Conservation (phyloP, 306 rosid genomes). For the Vicia faba region DNA sequence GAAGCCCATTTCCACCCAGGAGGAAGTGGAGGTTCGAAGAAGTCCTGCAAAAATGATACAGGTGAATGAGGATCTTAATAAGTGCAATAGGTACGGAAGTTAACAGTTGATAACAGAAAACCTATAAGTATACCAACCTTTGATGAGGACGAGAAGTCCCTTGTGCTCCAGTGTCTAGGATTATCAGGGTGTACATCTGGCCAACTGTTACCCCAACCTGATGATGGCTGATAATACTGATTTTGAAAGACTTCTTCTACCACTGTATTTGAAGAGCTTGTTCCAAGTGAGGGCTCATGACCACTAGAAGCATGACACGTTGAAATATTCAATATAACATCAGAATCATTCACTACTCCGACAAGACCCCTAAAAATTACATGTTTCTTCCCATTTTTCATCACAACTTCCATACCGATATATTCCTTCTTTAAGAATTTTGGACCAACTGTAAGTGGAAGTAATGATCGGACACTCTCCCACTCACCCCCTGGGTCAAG, state of each 20-base stretch:
- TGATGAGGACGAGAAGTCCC: slow-evolving; percentile 62
- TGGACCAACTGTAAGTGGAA: slow-evolving; percentile 82
- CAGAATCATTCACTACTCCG: slow-evolving; percentile 80
- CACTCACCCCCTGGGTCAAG: slow-evolving; percentile 63
- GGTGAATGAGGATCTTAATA: slow-evolving; percentile 31
- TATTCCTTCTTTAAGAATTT: slow-evolving; percentile 63
- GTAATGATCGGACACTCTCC: slow-evolving; percentile 84
- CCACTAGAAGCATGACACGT: slow-evolving; percentile 58
- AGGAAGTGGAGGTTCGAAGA: slow-evolving; percentile 86
- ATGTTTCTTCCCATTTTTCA: slow-evolving; percentile 95
- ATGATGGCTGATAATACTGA: slow-evolving; percentile 59
- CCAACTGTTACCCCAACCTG: slow-evolving; percentile 74
- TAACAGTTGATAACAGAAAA: slow-evolving; percentile 8
- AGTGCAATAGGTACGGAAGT: slow-evolving; percentile 18
- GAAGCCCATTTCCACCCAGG: slow-evolving; percentile 78
- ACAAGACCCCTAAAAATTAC: slow-evolving; percentile 88
- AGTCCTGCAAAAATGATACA: slow-evolving; percentile 60
- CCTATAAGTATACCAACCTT: slow-evolving; percentile 49
- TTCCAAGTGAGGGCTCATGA: slow-evolving; percentile 41
- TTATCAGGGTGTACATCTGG: slow-evolving; percentile 45
- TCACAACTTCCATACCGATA: slow-evolving; percentile 81
- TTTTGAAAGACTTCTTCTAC: slow-evolving; percentile 75
- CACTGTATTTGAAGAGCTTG: slow-evolving; percentile 36
- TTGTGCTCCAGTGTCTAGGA: slow-evolving; percentile 74
- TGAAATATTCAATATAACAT: slow-evolving; percentile 61